These are phyloP conservation scores for Ogataea trehaloabstinens DNA, from an alignment of 805 yeast species.

Conservation along the genomic window DNA sequence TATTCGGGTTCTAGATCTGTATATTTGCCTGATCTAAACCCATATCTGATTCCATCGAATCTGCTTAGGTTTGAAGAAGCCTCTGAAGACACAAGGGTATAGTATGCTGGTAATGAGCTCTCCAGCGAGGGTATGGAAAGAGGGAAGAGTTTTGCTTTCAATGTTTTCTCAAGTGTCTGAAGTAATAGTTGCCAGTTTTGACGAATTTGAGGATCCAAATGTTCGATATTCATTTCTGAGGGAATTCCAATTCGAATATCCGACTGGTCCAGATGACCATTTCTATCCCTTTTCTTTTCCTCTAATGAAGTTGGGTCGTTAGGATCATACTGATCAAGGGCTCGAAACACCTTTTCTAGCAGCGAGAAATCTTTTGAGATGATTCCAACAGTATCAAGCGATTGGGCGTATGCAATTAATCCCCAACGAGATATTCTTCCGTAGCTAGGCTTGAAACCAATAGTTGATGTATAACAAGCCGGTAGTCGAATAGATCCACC, in stretches of 20 bases:
- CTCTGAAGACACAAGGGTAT: conserved; percentile 87
- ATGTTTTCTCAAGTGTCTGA: conserved; percentile 39
- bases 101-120: conserved; percentile 74
- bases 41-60: conserved; percentile 89
- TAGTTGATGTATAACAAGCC: conserved; percentile 77
- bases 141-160: conserved; percentile 53
- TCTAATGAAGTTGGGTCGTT: conserved; percentile 77
- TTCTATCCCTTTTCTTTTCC: conserved; percentile 30
- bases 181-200: conserved; percentile 47
- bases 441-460: conserved; percentile 92
- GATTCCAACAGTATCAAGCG: conserved; percentile 92
- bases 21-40: conserved; percentile 43
- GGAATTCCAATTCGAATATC: conserved; percentile 67
- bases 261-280: conserved; percentile 6
- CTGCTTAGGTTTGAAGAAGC: conserved; percentile 90
- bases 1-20: conserved; percentile 36
- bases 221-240: conserved; percentile 57
- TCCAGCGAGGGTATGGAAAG: conserved; percentile 72
- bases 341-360: conserved; percentile 48
- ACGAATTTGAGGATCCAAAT: conserved; percentile 47
- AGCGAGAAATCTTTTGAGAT: conserved; percentile 49
- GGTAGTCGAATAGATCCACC: conserved; percentile 97
- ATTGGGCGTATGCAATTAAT: conserved; percentile 88
- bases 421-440: conserved; percentile 94
- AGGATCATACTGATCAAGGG: conserved; percentile 59